phyloP scores from a whole-genome alignment of 2,329 filamentous ascomycete species.

The Fusarium xyrophilum region DNA sequence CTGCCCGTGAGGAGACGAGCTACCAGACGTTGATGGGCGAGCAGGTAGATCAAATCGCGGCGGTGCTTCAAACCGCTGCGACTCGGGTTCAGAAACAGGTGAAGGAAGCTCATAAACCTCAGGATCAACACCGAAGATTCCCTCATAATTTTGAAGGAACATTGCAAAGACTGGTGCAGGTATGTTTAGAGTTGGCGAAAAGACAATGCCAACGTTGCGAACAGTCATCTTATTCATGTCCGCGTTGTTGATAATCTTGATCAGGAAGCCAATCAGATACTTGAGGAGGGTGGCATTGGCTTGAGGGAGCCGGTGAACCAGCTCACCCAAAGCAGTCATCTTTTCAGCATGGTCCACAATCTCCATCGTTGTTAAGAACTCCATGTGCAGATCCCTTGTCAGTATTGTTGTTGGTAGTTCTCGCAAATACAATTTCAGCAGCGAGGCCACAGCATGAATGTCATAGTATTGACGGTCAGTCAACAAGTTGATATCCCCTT shows the following conservation, averaged over 20 bases:
- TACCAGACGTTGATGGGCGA: conserved; percentile 59
- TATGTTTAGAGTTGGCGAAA: conserved; percentile 96
- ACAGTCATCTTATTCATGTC: conserved; percentile 98
- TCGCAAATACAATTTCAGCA: conserved; percentile 91
- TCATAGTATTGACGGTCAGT: conserved; percentile 87
- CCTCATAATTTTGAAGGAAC: conserved; percentile 88
- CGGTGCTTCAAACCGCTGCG: conserved; percentile 43
- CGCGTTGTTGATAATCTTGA: conserved; percentile 89
- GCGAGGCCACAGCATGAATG: conserved; percentile 91
- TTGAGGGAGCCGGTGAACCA: conserved; percentile 80
- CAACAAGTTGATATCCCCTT: conserved; percentile 89
- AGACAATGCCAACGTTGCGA: conserved; percentile 96
- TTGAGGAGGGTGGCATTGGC: conserved; percentile 83
- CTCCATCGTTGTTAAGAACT: conserved; percentile 86
- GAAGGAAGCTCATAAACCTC: conserved; percentile 67
- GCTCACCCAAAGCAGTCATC: conserved; percentile 74
- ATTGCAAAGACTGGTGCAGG: conserved; percentile 92
- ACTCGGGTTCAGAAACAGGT: conserved; percentile 50
- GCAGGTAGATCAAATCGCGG: conserved; percentile 47
- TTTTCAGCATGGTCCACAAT: conserved; percentile 78
- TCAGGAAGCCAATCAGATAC: conserved; percentile 86
- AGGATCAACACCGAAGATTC: conserved; percentile 78
- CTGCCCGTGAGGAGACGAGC: conserved; percentile 61
- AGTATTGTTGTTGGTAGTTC: conserved; percentile 91
- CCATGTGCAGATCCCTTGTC: conserved; percentile 86